phyloP scores from a whole-genome alignment of 2,329 filamentous ascomycete genomes.

The Botrytis porri region DNA sequence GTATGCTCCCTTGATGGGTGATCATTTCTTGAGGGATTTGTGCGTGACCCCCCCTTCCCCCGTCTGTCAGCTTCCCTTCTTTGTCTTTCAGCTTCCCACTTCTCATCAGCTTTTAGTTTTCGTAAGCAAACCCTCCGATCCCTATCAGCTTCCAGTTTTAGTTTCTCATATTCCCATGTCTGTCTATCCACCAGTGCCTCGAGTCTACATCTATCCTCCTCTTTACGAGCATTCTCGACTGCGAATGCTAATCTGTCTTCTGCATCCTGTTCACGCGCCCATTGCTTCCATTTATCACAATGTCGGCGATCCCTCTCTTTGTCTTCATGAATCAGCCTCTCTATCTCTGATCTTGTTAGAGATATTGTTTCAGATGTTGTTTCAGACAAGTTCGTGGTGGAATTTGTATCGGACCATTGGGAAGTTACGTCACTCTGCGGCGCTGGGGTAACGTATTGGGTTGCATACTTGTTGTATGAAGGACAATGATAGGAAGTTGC shows the following conservation, averaged over 20 bases:
- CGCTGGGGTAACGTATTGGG: neutral
- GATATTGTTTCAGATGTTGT: neutral
- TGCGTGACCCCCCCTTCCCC: neutral
- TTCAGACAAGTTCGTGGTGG: neutral
- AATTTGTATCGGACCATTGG: neutral
- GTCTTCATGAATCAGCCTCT: neutral
- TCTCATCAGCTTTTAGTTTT: neutral
- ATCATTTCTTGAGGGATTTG: neutral
- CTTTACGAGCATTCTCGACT: neutral
- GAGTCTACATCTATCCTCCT: neutral
- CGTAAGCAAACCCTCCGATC: too few species aligned
- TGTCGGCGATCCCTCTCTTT: neutral
- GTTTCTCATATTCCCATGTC: neutral
- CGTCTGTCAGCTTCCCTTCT: neutral
- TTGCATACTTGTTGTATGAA: neutral
- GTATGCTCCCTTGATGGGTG: neutral
- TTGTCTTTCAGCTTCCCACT: too few species aligned
- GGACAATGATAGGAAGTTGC: neutral
- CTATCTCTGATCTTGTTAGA: neutral
- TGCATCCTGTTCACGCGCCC: neutral
- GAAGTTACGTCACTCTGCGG: neutral
- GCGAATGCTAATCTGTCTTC: neutral
- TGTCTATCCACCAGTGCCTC: neutral
- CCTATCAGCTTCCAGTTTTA: neutral
- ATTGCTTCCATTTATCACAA: neutral